Evolutionary conservation across 345 rosid genomes (phyloP).

Genomic region (Bruguiera parviflora): DNA sequence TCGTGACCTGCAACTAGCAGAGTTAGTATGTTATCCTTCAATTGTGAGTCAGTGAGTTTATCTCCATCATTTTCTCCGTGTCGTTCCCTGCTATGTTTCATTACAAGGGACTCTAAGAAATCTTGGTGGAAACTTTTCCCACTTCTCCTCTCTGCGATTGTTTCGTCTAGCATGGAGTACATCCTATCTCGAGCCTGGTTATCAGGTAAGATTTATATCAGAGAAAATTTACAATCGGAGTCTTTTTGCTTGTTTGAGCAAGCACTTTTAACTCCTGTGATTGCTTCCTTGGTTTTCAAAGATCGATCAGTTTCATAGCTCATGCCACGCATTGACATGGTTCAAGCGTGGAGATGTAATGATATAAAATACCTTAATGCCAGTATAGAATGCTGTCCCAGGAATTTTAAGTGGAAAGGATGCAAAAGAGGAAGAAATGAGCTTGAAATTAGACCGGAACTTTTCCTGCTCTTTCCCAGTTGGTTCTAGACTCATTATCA

Average conservation of each 20-base stretch:
- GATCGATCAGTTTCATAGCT: neutral
- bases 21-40: constrained; percentile 60
- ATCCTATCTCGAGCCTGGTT: constrained; percentile 60
- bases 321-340: neutral
- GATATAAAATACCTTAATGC: constrained; percentile 41
- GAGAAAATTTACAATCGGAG: neutral
- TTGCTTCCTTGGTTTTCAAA: neutral
- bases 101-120: constrained; percentile 54
- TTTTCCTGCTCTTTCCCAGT: constrained; percentile 54
- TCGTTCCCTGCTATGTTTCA: constrained; percentile 42
- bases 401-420: constrained; percentile 64
- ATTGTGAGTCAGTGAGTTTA: constrained; percentile 51
- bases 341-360: neutral
- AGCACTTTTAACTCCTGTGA: neutral
- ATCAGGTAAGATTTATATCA: neutral
- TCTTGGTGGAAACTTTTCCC: constrained; percentile 49
- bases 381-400: constrained; percentile 55
- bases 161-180: constrained; percentile 51
- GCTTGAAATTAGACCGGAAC: constrained; percentile 56
- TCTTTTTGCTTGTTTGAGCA: neutral
- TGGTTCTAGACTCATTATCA: constrained; percentile 74
- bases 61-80: constrained; percentile 29
- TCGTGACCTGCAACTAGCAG: constrained; percentile 69
- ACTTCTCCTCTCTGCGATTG: constrained; percentile 41
- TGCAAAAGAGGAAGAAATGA: constrained; percentile 63